Evolutionary conservation across 73 alveolate species (phyloP).

Genomic region (Symbiodinium pilosum): DNA sequence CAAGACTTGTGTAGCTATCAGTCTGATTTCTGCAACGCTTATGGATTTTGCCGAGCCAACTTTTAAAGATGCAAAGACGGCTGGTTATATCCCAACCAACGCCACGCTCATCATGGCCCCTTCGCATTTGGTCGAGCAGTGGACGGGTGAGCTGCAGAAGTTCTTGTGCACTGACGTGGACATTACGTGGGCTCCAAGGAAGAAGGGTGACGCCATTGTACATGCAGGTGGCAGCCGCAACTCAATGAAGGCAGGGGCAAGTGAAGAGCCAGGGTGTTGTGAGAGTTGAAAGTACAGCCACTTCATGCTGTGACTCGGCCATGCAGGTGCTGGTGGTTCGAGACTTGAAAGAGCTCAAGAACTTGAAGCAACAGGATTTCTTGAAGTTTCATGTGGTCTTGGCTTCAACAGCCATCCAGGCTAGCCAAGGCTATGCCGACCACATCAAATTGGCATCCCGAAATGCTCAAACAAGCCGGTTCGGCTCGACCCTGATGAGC

Average conservation of each 20-base stretch:
- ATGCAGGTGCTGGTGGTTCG: neutral
- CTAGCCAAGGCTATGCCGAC: neutral
- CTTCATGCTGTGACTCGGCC: no score
- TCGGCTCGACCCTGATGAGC: neutral
- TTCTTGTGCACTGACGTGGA: no score
- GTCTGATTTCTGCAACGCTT: neutral
- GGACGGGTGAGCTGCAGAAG: no score
- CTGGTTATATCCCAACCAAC: neutral
- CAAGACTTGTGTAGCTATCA: neutral
- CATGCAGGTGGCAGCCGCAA: no score
- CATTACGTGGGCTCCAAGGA: no score
- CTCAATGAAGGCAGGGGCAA: no score
- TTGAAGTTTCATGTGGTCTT: neutral
- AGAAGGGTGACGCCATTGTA: no score
- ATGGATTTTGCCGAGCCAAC: no score
- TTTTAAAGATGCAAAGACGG: neutral
- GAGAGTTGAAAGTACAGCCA: no score
- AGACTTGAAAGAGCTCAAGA: neutral
- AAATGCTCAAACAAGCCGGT: neutral
- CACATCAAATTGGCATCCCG: no score
- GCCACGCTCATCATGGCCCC: neutral
- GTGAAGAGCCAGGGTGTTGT: no score
- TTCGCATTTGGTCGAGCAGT: neutral
- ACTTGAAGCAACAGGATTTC: neutral
- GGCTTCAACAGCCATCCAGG: conserved; percentile 7